Conservation (phyloP, 257 asterid species). For the Avicennia marina region DNA sequence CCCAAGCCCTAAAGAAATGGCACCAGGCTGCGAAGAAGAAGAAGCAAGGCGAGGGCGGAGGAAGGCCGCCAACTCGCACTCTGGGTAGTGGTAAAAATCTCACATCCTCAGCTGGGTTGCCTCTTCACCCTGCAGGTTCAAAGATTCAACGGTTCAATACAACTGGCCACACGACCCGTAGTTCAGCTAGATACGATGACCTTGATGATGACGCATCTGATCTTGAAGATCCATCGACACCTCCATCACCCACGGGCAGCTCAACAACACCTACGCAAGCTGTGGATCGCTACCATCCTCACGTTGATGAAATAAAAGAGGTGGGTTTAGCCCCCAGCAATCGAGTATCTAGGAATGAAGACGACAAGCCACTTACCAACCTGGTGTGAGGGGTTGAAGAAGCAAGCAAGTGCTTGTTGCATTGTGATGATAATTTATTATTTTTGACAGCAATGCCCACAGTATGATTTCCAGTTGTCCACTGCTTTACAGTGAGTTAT, state of each 20-base stretch:
- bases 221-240: conserved; percentile 54
- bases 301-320: too few species aligned
- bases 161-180: conserved; percentile 55
- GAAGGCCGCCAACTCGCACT: conserved; percentile 44
- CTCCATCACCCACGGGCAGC: conserved; percentile 33
- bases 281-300: too few species aligned
- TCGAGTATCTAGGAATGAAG: too few species aligned
- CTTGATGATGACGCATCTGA: conserved; percentile 34
- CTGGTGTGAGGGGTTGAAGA: too few species aligned
- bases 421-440: too few species aligned
- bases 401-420: too few species aligned
- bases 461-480: too few species aligned
- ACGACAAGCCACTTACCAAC: too few species aligned
- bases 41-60: conserved; percentile 28
- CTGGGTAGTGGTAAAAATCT: conserved; percentile 59
- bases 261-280: too few species aligned
- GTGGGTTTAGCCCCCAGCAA: too few species aligned
- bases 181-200: conserved; percentile 31
- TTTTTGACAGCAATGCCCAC: too few species aligned
- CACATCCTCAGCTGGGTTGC: conserved; percentile 55
- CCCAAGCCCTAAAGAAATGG: conserved; percentile 85
- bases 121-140: conserved; percentile 39
- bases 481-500: too few species aligned
- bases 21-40: conserved; percentile 78
- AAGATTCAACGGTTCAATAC: conserved; percentile 66